Percentiles rank a stretch among this genome's conserved stretches.
Conservation (phyloP, 345 rosid species). For the Eutrema heterophyllum region DNA sequence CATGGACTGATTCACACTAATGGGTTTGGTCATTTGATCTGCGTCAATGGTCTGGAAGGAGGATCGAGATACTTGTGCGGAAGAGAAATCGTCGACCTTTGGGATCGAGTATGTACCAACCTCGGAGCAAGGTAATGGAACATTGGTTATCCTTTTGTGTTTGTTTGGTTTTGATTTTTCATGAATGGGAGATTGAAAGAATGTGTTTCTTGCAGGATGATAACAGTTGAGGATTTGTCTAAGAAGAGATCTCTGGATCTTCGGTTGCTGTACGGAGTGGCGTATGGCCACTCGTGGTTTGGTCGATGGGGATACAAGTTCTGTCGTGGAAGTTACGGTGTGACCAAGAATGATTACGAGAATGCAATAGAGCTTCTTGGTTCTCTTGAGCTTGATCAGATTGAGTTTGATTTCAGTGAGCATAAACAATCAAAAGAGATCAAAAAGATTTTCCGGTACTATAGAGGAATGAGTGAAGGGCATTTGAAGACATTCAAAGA, state of each 20-base stretch:
- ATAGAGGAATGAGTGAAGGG: slow-evolving; percentile 61
- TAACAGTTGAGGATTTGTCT: slow-evolving; percentile 63
- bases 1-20: slow-evolving; percentile 86
- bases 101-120: slow-evolving; percentile 68
- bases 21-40: slow-evolving; percentile 80
- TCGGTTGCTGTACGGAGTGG: slow-evolving; percentile 70
- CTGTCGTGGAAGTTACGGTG: slow-evolving; percentile 71
- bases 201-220: slow-evolving; percentile 42
- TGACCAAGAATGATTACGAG: slow-evolving; percentile 48
- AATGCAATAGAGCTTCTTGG: slow-evolving; percentile 64
- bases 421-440: slow-evolving; percentile 32
- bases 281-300: slow-evolving; percentile 87
- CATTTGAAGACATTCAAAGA: slow-evolving; percentile 56
- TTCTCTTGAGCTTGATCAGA: slow-evolving; percentile 47
- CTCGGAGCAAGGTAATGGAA: slow-evolving; percentile 53
- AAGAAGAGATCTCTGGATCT: slow-evolving; percentile 75
- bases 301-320: slow-evolving; percentile 89
- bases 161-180: not conserved
- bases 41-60: slow-evolving; percentile 77
- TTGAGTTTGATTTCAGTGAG: slow-evolving; percentile 40
- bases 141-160: not conserved
- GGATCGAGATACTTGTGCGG: slow-evolving; percentile 65
- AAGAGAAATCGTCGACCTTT: slow-evolving; percentile 71
- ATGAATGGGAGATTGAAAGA: slow-evolving; percentile 5
- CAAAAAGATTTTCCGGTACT: slow-evolving; percentile 43